Percentiles rank a stretch among this genome's conserved stretches.
These are phyloP conservation scores for Naganishia friedmannii DNA, from an alignment of 768 basidiomycete species.

Conservation along the genomic window DNA sequence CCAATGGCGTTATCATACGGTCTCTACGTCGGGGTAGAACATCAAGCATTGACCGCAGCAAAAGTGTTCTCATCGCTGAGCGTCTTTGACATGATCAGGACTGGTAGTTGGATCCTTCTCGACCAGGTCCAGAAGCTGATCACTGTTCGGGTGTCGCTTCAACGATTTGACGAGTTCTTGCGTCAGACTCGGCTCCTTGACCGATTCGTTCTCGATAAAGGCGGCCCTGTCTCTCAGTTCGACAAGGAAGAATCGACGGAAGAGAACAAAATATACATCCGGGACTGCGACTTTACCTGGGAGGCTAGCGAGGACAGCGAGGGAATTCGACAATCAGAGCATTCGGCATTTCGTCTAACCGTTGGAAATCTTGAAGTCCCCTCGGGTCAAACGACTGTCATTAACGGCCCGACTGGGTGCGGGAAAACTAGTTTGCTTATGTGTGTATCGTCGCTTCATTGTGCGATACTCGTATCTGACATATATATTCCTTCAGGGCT, in stretches of 20 bases:
- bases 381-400: constrained; percentile 51
- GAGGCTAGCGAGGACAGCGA: constrained; percentile 51
- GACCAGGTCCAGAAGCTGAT: constrained; percentile 37
- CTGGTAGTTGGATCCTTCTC: constrained; percentile 49
- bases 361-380: constrained; percentile 51
- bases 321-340: constrained; percentile 4
- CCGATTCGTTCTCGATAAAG: constrained; percentile 34
- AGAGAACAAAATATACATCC: neutral
- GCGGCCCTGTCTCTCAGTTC: neutral
- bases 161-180: constrained; percentile 60
- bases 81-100: constrained; percentile 65
- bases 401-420: constrained; percentile 53
- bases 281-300: constrained; percentile 43
- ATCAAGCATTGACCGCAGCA: constrained; percentile 52
- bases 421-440: constrained; percentile 44
- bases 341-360: constrained; percentile 19
- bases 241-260: neutral
- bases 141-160: constrained; percentile 64
- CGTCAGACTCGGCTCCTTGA: constrained; percentile 52
- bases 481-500: constrained; percentile 32
- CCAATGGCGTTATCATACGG: constrained; percentile 68
- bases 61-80: constrained; percentile 59
- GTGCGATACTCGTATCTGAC: constrained; percentile 13
- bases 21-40: constrained; percentile 57
- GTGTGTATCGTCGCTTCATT: constrained; percentile 19